These are phyloP conservation scores for Prillingera fragicola DNA, from an alignment of 1,284 basidiomycete genomes.

Conservation along the genomic window DNA sequence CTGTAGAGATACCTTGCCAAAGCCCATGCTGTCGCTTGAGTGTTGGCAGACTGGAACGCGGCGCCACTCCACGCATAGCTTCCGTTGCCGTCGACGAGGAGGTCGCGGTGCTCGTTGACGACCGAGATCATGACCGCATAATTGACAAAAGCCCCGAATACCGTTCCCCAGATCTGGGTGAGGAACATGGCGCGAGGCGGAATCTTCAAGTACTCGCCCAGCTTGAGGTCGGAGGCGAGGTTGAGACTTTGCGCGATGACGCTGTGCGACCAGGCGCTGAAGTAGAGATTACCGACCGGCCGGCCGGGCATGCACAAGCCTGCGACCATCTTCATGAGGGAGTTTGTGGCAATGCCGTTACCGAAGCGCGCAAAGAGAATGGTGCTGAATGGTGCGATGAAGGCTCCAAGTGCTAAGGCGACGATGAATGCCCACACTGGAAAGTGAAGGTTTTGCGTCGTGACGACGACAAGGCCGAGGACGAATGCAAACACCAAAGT, in stretches of 20 bases:
- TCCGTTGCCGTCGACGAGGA: constrained; percentile 18
- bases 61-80: constrained; percentile 15
- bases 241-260: constrained; percentile 21
- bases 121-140: constrained; percentile 29
- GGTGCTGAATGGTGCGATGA: constrained; percentile 24
- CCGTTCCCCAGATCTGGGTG: constrained; percentile 24
- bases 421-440: constrained; percentile 21
- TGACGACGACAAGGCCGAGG: constrained; percentile 21
- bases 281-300: constrained; percentile 27
- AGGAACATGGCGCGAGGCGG: constrained; percentile 26
- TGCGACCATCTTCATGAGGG: constrained; percentile 25
- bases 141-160: constrained; percentile 31
- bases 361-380: constrained; percentile 24
- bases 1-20: constrained; percentile 18
- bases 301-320: constrained; percentile 21
- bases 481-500: constrained; percentile 19
- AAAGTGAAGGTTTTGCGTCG: constrained; percentile 22
- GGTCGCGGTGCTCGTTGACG: constrained; percentile 22
- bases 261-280: constrained; percentile 20
- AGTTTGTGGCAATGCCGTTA: constrained; percentile 24
- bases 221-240: constrained; percentile 21
- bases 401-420: constrained; percentile 17
- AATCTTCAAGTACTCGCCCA: constrained; percentile 29
- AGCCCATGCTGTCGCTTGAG: constrained; percentile 21
- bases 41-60: constrained; percentile 14